phyloP scores from a whole-genome alignment of 352 stramenopile species.

The Phytopythium ostracodes region DNA sequence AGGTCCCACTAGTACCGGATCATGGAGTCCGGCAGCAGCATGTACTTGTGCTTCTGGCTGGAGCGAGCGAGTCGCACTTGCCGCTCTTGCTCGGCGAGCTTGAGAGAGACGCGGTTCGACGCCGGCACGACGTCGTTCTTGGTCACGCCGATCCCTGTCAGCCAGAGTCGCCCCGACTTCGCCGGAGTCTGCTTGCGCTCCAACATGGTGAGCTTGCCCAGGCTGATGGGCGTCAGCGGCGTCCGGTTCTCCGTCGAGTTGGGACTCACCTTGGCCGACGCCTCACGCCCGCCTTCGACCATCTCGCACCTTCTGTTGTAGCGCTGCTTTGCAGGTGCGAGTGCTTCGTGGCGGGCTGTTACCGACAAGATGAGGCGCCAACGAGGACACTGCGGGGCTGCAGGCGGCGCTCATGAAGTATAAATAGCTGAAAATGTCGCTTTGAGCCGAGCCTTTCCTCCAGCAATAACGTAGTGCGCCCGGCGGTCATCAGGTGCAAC shows the following conservation, averaged over 20 bases:
- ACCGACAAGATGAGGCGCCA: no score
- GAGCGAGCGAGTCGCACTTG: constrained; percentile 29
- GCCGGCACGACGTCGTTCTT: constrained; percentile 43
- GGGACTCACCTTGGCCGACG: constrained; percentile 2
- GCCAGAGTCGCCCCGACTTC: constrained; percentile 16
- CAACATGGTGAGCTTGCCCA: background rate
- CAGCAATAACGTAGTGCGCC: no score
- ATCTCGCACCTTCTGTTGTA: background rate
- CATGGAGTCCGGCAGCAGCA: constrained; percentile 37
- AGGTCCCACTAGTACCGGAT: constrained; percentile 50
- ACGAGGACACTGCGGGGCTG: no score
- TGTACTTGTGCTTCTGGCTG: constrained; percentile 36
- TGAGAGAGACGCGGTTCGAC: constrained; percentile 51
- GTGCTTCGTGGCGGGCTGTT: background rate
- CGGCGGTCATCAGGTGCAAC: background rate
- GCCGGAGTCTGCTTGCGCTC: constrained; percentile 7
- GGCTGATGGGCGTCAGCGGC: background rate
- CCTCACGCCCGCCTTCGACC: background rate
- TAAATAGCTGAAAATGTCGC: no score
- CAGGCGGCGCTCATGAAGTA: no score
- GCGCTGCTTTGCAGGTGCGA: no score
- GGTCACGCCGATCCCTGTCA: constrained; percentile 13
- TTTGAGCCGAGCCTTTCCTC: no score
- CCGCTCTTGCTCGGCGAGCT: constrained; percentile 47
- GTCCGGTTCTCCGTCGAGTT: background rate